Base-by-base conservation (phyloP, 164 flowering plant species). In the Buxus sempervirens region DNA sequence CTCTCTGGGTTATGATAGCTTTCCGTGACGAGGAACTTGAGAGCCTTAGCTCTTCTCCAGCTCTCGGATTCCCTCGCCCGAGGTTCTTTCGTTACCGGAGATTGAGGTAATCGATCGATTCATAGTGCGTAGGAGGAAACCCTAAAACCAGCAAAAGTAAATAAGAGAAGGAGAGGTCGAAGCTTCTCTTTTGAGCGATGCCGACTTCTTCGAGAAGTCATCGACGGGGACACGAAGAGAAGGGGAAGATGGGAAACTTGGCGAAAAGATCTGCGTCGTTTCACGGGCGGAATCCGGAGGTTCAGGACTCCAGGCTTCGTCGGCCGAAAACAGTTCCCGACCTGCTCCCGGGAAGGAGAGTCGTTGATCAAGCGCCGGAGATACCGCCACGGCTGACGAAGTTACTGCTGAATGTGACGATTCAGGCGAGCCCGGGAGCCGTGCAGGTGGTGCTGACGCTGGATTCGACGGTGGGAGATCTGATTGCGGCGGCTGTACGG, bases 391-490 rank as follows among this genome's bases (percentile, higher is more conserved):
- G 9, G n/a, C n/a, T 58, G 61, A 58, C 61, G 61, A 58, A 58
- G 61, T 27, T 58, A 38, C 49, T 41, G 21, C 2, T 55, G 53
- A 62, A 42, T 20, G 53, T 86, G 87, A 82, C 87, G 68, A 75
- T 65, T 24, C 70, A 84, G 13, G 79, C 71, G 68, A 59, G 54
- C 38, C 38, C 27, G n/a, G 61, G 61, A 26, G 61, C 96, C 5
- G 78, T 94, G 13, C 93, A 90, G 42, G 89, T 92, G 64, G 16
- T 95, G 55, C 82, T 88, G 72, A 66, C 88, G 70, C 86, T 78
- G 77, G 96, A 92, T 14, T 71, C 81, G 27, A 84, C 85, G 22
- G 99, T 92, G 10, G 82, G 75, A 16, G 99, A 88, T 54, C 77
- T 92, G 25, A 77, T 89, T 6, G 75, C 70, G 4, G 86, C 85